A percentile compares a stretch with the other conserved stretches of the same genome.
Evolutionary conservation across 805 yeast genomes (phyloP).

Genomic region (Wickerhamiella alocasiicola): DNA sequence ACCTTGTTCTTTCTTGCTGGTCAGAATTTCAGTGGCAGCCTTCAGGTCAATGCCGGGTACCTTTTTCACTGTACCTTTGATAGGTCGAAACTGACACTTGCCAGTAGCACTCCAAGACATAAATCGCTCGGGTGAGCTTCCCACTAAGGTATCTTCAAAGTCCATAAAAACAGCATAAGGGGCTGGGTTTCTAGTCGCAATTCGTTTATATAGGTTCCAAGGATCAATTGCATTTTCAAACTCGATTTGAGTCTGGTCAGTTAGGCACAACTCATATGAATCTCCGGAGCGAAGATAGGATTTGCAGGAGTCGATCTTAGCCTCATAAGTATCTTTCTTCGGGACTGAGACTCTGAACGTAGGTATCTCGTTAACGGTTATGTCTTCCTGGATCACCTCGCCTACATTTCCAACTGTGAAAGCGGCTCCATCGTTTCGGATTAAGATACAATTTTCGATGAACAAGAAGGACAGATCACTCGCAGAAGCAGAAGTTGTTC

Average conservation of each 20-base stretch:
- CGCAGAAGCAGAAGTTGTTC: conserved; percentile 11
- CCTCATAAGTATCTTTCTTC: conserved; percentile 38
- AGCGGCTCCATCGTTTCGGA: conserved; percentile 2
- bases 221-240: conserved; percentile 38
- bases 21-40: conserved; percentile 50
- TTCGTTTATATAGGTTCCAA: conserved; percentile 70
- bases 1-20: conserved; percentile 85
- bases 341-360: conserved; percentile 31
- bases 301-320: conserved; percentile 53
- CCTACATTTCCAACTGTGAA: conserved; percentile 3
- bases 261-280: conserved; percentile 85
- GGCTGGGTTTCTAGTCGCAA: conserved; percentile 70
- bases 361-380: conserved; percentile 14
- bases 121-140: conserved; percentile 93
- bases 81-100: conserved; percentile 75
- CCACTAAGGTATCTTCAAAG: conserved; percentile 54
- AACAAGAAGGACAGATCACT: conserved; percentile 21
- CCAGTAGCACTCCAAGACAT: conserved; percentile 52
- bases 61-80: conserved; percentile 87
- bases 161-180: conserved; percentile 79
- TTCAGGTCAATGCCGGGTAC: conserved; percentile 39
- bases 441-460: conserved; percentile 15
- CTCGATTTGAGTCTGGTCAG: conserved; percentile 53
- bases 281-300: conserved; percentile 63
- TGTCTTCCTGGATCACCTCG: not conserved